Evolutionary conservation across 306 rosid genomes (phyloP).

Genomic region (Prunus campanulata): DNA sequence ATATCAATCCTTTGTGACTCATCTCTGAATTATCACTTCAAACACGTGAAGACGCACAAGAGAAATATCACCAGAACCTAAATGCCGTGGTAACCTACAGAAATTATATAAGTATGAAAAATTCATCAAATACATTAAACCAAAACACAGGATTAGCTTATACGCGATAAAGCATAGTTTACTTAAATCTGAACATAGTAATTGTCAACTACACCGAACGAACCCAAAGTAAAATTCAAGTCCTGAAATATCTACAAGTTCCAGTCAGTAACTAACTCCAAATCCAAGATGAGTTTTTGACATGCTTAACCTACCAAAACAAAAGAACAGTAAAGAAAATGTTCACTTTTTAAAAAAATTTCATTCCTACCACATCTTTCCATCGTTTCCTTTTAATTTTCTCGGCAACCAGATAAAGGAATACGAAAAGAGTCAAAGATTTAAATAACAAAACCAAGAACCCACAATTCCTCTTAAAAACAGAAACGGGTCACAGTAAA

Average conservation of each 20-base stretch:
- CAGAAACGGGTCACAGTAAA: neutral
- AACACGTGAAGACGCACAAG: slow-evolving; percentile 17
- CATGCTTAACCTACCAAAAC: neutral
- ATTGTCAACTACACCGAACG: neutral
- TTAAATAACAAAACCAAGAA: neutral
- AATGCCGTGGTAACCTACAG: slow-evolving; percentile 25
- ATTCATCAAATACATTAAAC: neutral
- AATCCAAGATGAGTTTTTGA: neutral
- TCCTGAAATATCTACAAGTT: neutral
- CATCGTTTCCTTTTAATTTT: neutral
- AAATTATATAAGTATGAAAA: slow-evolving; percentile 10
- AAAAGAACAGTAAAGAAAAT: neutral
- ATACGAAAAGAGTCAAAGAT: neutral
- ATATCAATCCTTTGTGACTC: slow-evolving; percentile 87
- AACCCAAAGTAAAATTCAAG: neutral
- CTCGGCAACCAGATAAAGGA: slow-evolving; percentile 16
- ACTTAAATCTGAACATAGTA: neutral
- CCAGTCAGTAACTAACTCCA: neutral
- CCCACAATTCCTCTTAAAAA: neutral
- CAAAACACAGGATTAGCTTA: neutral
- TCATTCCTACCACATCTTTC: too few relatives aligned
- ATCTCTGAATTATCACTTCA: slow-evolving; percentile 35
- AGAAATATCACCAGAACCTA: slow-evolving; percentile 21
- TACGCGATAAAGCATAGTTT: neutral
- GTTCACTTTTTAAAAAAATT: too few relatives aligned